A percentile compares a stretch with the other conserved stretches of the same genome.
Evolutionary conservation across 768 basidiomycete species (phyloP).

Genomic region (Kwoniella pini): DNA sequence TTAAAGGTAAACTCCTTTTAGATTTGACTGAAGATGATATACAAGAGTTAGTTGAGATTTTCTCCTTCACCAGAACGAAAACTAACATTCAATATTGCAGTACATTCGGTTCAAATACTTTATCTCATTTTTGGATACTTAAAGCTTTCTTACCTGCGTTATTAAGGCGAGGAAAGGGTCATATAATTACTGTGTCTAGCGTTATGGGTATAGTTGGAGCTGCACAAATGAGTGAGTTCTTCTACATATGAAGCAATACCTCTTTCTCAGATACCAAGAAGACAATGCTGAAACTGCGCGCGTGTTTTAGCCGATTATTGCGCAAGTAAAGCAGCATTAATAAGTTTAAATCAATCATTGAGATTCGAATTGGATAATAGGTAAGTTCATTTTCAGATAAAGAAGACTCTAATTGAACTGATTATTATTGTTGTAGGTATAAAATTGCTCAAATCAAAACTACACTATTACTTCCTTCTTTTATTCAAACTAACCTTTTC

Average conservation of each 20-base stretch:
- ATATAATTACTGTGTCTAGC: constrained; percentile 83
- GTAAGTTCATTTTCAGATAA: constrained; percentile 57
- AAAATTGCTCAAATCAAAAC: constrained; percentile 77
- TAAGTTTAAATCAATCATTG: constrained; percentile 77
- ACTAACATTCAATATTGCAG: too few species aligned
- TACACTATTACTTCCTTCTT: constrained; percentile 78
- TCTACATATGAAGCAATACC: neutral
- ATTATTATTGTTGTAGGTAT: constrained; percentile 66
- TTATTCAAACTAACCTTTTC: constrained; percentile 78
- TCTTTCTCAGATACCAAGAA: too few species aligned
- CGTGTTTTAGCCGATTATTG: constrained; percentile 74
- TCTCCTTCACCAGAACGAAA: too few species aligned
- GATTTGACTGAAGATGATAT: constrained; percentile 78
- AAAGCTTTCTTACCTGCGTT: constrained; percentile 91
- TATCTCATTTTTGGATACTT: constrained; percentile 87
- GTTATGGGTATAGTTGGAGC: constrained; percentile 70
- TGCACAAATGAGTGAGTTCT: constrained; percentile 72
- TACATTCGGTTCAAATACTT: constrained; percentile 83
- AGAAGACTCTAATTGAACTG: too few species aligned
- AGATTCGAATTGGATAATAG: constrained; percentile 82
- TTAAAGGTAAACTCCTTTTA: constrained; percentile 80
- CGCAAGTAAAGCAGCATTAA: constrained; percentile 88
- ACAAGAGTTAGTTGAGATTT: constrained; percentile 70
- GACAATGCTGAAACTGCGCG: too few species aligned
- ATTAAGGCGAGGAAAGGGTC: constrained; percentile 74